Conservation (phyloP, 139 green algal genomes). For the Prasinococcaceae sp. region DNA sequence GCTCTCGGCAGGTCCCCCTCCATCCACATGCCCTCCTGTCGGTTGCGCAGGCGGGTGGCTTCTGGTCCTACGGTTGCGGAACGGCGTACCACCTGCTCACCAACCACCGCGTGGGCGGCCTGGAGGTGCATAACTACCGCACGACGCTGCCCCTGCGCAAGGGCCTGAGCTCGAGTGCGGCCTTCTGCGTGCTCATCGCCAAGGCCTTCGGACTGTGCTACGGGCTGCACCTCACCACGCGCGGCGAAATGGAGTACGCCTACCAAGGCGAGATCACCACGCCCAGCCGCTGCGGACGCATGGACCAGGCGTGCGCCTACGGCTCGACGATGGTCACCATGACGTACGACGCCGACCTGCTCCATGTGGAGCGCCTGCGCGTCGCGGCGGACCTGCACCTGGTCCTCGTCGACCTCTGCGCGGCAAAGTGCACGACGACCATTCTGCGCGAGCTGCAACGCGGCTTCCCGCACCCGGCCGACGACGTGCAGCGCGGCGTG, state of each 20-base stretch:
- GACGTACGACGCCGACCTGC: constrained; percentile 40
- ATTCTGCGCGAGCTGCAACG: constrained; percentile 47
- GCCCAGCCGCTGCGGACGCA: constrained; percentile 38
- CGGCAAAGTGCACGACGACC: constrained; percentile 44
- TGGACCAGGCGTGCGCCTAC: constrained; percentile 58
- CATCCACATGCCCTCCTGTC: background rate
- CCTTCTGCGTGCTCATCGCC: constrained; percentile 52
- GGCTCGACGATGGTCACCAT: constrained; percentile 35
- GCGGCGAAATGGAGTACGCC: constrained; percentile 51
- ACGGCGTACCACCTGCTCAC: constrained; percentile 36
- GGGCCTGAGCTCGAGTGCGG: constrained; percentile 49
- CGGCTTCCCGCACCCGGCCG: constrained; percentile 28
- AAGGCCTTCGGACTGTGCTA: constrained; percentile 40
- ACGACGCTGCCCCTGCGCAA: constrained; percentile 52
- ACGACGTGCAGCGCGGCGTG: constrained; percentile 15
- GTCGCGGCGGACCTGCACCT: constrained; percentile 24
- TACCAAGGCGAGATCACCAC: constrained; percentile 51
- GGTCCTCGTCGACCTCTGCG: constrained; percentile 26
- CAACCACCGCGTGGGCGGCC: constrained; percentile 28
- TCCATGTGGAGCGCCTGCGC: constrained; percentile 22
- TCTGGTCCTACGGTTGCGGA: constrained; percentile 47
- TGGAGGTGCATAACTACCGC: constrained; percentile 41
- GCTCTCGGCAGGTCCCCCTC: background rate
- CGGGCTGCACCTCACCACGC: constrained; percentile 35
- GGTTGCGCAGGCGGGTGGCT: constrained; percentile 38